A percentile compares a stretch with the other conserved stretches of the same genome.
Conservation (phyloP, 495 filamentous ascomycete genomes). For the Tuber brumale region DNA sequence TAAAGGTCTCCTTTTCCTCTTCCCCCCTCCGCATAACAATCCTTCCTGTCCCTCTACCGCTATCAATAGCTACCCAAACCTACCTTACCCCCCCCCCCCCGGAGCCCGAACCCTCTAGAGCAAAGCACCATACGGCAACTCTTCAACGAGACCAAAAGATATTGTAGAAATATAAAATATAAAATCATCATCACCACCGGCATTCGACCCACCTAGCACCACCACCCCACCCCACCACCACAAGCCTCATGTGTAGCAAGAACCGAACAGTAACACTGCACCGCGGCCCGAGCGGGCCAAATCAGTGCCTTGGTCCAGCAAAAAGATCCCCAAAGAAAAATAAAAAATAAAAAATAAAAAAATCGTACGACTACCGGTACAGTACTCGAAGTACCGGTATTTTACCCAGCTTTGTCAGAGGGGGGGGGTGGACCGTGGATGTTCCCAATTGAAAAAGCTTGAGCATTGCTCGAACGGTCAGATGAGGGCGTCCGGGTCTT, state of each 20-base stretch:
- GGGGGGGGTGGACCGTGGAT: background rate
- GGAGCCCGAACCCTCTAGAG: background rate
- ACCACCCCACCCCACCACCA: background rate
- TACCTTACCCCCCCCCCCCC: too few relatives aligned
- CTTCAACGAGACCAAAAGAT: background rate
- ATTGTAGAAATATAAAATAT: background rate
- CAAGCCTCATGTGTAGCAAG: background rate
- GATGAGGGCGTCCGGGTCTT: background rate
- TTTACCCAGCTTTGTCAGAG: background rate
- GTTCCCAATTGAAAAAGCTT: background rate
- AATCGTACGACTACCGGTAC: background rate
- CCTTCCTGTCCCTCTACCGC: background rate
- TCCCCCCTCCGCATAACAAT: background rate
- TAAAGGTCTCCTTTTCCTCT: background rate
- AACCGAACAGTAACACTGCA: background rate
- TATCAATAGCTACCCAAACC: background rate
- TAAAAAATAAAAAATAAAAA: background rate
- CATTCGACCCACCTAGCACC: background rate
- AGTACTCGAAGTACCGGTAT: too few relatives aligned
- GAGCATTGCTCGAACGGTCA: too few relatives aligned
- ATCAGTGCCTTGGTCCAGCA: background rate
- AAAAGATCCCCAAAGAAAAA: background rate
- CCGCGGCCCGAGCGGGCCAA: background rate
- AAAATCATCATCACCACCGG: background rate
- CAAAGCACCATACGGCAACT: too few relatives aligned